Conservation (phyloP, 805 yeast genomes). For the Tetrapisispora nanseiensis region DNA sequence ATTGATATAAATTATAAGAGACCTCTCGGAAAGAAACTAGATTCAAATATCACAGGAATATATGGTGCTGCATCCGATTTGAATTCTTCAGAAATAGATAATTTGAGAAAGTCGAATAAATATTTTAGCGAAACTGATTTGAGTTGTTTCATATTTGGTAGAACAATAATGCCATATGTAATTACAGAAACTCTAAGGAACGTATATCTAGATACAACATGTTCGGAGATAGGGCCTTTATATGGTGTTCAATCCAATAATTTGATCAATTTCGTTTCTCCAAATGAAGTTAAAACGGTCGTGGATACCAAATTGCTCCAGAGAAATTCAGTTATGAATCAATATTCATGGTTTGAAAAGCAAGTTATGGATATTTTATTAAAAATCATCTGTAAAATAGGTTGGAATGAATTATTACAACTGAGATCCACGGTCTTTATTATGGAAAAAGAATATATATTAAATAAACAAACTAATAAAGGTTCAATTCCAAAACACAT, state of each 20-base stretch:
- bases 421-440: conserved; percentile 65
- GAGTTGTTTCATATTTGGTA: conserved; percentile 20
- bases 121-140: conserved; percentile 20
- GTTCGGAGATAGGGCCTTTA: conserved; percentile 23
- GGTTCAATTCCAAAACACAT: conserved; percentile 14
- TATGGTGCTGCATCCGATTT: conserved; percentile 6
- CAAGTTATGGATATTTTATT: conserved; percentile 64
- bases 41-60: conserved; percentile 1
- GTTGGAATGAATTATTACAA: conserved; percentile 73
- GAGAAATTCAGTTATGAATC: conserved; percentile 24
- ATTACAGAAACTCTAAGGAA: conserved; percentile 16
- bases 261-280: conserved; percentile 23
- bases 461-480: conserved; percentile 4
- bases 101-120: neutral
- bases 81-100: conserved; percentile 19
- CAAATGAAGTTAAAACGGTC: conserved; percentile 22
- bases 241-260: conserved; percentile 26
- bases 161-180: conserved; percentile 25
- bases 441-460: conserved; percentile 60
- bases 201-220: conserved; percentile 20
- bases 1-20: conserved; percentile 17
- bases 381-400: conserved; percentile 52
- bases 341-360: conserved; percentile 20
- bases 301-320: conserved; percentile 18
- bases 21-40: conserved; percentile 16